Evolutionary conservation across 2,329 filamentous ascomycete species (phyloP), one percentile per base, ranked within the genome.

Genomic region (Phialophora chinensis): DNA sequence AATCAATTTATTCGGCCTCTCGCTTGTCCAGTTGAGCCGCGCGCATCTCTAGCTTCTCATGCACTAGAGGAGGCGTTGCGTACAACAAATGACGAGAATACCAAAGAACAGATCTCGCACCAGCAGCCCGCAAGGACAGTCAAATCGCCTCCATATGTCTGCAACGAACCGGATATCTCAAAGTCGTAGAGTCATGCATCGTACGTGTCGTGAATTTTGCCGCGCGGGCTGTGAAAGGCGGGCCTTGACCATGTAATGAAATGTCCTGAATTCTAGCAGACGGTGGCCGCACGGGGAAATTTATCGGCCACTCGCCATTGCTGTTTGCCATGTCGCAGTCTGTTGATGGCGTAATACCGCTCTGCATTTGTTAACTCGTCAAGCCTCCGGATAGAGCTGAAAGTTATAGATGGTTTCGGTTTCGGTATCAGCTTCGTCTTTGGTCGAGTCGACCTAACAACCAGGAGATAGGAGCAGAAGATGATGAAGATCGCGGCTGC

Each of bases 221-320:
- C 49, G 20, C 25, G 25, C 14, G 4, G 20, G 49, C 17, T 10
- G 25, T 23, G 20, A 11, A 8, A 52, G 3, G 11, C 23, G 20
- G 2, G 20, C 10, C 49, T 27, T 44, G 38, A 17, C 38, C 14
- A n/a, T 44, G 38, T 44, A 8, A 2, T 14, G 14, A 23, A 23
- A 5, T 27, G 10, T 27, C 4, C 25, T 27, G 23, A 52, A 50
- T 4, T 1, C 58, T 52, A 65, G 50, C 56, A 60, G n/a, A 65
- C 63, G 6, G 63, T 60, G 6, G 62, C 66, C 12, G 66, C 66
- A 29, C 66, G 66, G 8, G 56, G 62, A 11, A 38, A 59, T 17
- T 54, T 62, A 11, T 65, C 57, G 12, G 20, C 17, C 2, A 38
- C 3, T 54, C 14, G 29, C 29, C 44, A 31, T 29, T 23, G 7